Evolutionary conservation across 768 basidiomycete species (phyloP).

Genomic region (Imleria badia): DNA sequence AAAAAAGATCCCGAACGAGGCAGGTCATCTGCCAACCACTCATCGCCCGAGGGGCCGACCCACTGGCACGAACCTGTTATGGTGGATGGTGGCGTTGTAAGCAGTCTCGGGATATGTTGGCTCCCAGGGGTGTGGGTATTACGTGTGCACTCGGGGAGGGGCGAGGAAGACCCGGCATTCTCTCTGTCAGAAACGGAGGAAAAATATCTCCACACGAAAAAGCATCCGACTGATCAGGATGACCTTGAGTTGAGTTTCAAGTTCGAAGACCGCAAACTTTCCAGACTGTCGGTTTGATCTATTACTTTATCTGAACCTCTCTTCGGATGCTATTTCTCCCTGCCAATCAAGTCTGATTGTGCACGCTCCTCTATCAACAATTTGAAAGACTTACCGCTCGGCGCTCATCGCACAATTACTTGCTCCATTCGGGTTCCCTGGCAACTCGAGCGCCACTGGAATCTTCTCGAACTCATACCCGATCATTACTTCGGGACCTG

Average conservation of each 20-base stretch:
- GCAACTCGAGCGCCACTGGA: conserved; percentile 15
- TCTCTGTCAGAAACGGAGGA: conserved; percentile 28
- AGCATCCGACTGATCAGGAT: conserved; percentile 29
- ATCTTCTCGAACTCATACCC: conserved; percentile 12
- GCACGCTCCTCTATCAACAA: conserved; percentile 9
- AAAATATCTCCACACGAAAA: conserved; percentile 17
- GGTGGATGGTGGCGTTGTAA: conserved; percentile 3
- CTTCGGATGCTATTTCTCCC: conserved; percentile 28
- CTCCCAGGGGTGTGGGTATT: conserved; percentile 20
- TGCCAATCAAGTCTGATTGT: conserved; percentile 37
- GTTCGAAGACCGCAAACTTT: conserved; percentile 31
- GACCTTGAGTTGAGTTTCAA: conserved; percentile 32
- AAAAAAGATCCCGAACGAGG: conserved; percentile 12
- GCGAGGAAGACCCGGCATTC: conserved; percentile 10
- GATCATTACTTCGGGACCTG: conserved; percentile 1
- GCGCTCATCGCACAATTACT: conserved; percentile 5
- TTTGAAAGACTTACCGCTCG: background rate
- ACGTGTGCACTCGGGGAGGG: conserved; percentile 17
- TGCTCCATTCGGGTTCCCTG: conserved; percentile 11
- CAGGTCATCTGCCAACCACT: background rate
- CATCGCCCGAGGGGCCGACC: background rate
- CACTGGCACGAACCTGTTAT: background rate
- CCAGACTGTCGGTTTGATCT: conserved; percentile 27
- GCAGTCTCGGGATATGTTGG: background rate
- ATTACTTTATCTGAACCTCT: conserved; percentile 31